phyloP scores from a whole-genome alignment of 805 yeast genomes.

The Candida ovalis region DNA sequence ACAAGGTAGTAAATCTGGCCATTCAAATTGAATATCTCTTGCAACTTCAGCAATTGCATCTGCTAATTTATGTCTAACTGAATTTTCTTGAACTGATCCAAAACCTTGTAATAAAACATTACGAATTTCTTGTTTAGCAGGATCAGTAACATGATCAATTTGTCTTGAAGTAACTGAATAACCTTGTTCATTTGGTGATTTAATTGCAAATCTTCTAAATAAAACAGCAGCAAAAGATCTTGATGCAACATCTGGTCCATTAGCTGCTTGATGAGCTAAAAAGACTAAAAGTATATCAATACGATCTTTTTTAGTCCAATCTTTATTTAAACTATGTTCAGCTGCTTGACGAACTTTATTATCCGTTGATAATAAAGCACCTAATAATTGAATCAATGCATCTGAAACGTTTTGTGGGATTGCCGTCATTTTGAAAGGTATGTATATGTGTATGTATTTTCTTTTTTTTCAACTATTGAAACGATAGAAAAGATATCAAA shows the following conservation, averaged over 20 bases:
- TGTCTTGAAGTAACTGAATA: slow-evolving; percentile 70
- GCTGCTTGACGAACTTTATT: slow-evolving; percentile 71
- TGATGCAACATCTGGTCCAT: slow-evolving; percentile 55
- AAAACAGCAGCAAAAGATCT: slow-evolving; percentile 80
- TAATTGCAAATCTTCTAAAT: slow-evolving; percentile 80
- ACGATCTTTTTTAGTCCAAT: slow-evolving; percentile 69
- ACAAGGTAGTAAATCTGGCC: slow-evolving; percentile 80
- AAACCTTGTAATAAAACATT: slow-evolving; percentile 70
- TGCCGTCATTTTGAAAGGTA: slow-evolving; percentile 33
- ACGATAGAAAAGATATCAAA: not conserved
- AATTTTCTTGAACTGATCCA: slow-evolving; percentile 58
- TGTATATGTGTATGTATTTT: not conserved
- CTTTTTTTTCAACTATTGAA: no score
- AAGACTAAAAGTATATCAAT: slow-evolving; percentile 72
- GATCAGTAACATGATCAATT: slow-evolving; percentile 62
- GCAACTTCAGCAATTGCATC: slow-evolving; percentile 95
- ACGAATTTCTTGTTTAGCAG: slow-evolving; percentile 61
- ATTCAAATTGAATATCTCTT: slow-evolving; percentile 54
- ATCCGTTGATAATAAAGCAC: slow-evolving; percentile 74
- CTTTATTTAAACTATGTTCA: slow-evolving; percentile 64
- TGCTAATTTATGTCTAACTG: slow-evolving; percentile 84
- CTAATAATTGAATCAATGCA: slow-evolving; percentile 52
- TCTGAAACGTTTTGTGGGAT: slow-evolving; percentile 60
- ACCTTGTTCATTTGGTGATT: slow-evolving; percentile 64
- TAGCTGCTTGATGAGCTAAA: slow-evolving; percentile 73